These are phyloP conservation scores for Fusarium zealandicum DNA, from an alignment of 2,329 filamentous ascomycete genomes.

Conservation along the genomic window DNA sequence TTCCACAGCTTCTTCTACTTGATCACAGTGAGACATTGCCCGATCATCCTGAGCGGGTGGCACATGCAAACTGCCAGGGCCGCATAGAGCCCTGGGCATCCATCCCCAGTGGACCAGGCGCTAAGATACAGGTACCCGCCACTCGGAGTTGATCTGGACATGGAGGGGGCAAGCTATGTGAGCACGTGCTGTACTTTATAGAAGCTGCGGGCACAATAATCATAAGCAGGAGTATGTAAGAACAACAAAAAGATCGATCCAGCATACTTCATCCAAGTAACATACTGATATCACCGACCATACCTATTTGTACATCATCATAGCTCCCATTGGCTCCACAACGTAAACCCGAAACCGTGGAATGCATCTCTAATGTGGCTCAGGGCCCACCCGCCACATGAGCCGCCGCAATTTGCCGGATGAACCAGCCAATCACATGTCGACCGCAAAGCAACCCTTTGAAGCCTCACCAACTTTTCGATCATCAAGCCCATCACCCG, in stretches of 20 bases:
- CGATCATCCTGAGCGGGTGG: constrained; percentile 9
- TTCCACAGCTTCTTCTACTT: background rate
- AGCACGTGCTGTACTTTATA: no score
- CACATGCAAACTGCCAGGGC: constrained; percentile 30
- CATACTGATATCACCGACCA: no score
- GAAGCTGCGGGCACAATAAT: no score
- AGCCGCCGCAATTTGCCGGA: constrained; percentile 11
- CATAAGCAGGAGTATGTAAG: no score
- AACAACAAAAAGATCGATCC: no score
- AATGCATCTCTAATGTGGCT: constrained; percentile 9
- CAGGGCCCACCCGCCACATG: background rate
- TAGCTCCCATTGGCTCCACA: no score
- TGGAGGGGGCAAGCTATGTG: no score
- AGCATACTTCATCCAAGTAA: no score
- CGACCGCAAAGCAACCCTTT: constrained; percentile 36
- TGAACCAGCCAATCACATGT: constrained; percentile 37
- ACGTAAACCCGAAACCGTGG: background rate
- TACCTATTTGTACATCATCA: no score
- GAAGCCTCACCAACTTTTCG: constrained; percentile 34
- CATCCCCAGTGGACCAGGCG: constrained; percentile 10
- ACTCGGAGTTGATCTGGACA: no score
- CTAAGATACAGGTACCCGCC: constrained; percentile 7
- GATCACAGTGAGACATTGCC: constrained; percentile 15
- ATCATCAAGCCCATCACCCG: constrained; percentile 23
- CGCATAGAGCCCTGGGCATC: constrained; percentile 6